Evolutionary conservation across 2,329 filamentous ascomycete genomes (phyloP), one percentile per base, ranked within the genome.

Genomic region (Sphaerulina musiva): DNA sequence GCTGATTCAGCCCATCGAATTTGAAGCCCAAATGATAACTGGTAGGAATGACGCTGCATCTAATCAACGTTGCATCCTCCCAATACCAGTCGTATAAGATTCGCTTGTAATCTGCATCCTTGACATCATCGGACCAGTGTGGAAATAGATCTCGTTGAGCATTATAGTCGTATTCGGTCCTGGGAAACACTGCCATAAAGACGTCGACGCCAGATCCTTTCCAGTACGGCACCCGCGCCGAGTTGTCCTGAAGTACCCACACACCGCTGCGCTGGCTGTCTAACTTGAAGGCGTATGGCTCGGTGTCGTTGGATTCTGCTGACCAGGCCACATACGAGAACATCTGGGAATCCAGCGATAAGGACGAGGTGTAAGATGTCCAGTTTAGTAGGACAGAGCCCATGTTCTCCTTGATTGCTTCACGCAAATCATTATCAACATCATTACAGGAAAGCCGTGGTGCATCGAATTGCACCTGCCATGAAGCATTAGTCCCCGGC

Each of bases 241-340:
- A 26, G 46, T 20, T 32, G 14, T 23, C 20, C 44, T 44, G 26
- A 29, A 34, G 17, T 42, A 9, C 29, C 34, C 23, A 26, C 14
- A 44, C 44, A 9, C 38, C 6, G 34, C n/a, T 29, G 34, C 23
- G 23, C 14, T 29, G 7, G n/a, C 36, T 40, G 6, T 10, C 17
- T n/a, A 49, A 11, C 23, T 41, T 40, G 23, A 48, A 48, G 7
- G 46, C 34, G 8, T 40, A 8, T 9, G 36, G 46, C 11, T 9
- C 10, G 6, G 17, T 29, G 23, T 48, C 46, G 36, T 48, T 29
- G 10, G 46, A 20, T 8, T 34, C 29, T 26, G 48, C 48, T 14
- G 39, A 44, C 55, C 55, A 57, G 6, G 51, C 43, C n/a, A 57
- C n/a, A n/a, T 57, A 57, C 8, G 42, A 39, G 43, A 57, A 54